phyloP scores from a whole-genome alignment of 2,329 filamentous ascomycete genomes.

The Clarireedia monteithiana region DNA sequence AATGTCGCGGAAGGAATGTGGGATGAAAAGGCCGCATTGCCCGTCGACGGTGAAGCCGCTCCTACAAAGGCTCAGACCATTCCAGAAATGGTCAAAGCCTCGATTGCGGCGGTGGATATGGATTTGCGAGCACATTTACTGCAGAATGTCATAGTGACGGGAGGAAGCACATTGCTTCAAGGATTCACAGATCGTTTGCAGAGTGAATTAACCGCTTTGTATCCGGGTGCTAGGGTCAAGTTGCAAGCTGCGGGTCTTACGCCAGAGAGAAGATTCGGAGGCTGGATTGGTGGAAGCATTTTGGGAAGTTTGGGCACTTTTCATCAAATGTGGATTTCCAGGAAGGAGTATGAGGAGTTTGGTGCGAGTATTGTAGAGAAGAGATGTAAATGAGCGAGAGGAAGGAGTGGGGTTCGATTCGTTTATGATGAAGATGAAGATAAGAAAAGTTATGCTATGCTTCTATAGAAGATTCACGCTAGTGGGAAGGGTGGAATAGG shows the following conservation, averaged over 20 bases:
- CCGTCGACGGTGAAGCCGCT: conserved; percentile 35
- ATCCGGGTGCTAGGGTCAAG: conserved; percentile 79
- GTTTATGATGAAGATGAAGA: background rate
- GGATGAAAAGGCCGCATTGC: conserved; percentile 70
- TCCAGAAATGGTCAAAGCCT: conserved; percentile 70
- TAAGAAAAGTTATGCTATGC: conserved; percentile 9
- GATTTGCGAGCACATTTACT: conserved; percentile 80
- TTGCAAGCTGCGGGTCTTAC: conserved; percentile 81
- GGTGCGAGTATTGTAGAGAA: conserved; percentile 88
- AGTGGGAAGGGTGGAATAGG: background rate
- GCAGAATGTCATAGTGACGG: conserved; percentile 86
- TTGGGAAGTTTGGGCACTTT: conserved; percentile 92
- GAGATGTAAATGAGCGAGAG: conserved; percentile 66
- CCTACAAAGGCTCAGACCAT: conserved; percentile 70
- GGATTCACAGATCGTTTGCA: conserved; percentile 89
- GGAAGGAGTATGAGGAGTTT: conserved; percentile 96
- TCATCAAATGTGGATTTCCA: conserved; percentile 98
- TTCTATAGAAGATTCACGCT: background rate
- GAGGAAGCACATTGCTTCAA: conserved; percentile 77
- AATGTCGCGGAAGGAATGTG: conserved; percentile 83
- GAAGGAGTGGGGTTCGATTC: background rate
- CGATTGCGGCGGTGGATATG: conserved; percentile 75
- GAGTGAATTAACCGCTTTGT: conserved; percentile 72
- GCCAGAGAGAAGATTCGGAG: conserved; percentile 82
- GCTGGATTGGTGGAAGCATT: conserved; percentile 96